phyloP scores from a whole-genome alignment of 2,329 filamentous ascomycete species.

The Colletotrichum orchidophilum region DNA sequence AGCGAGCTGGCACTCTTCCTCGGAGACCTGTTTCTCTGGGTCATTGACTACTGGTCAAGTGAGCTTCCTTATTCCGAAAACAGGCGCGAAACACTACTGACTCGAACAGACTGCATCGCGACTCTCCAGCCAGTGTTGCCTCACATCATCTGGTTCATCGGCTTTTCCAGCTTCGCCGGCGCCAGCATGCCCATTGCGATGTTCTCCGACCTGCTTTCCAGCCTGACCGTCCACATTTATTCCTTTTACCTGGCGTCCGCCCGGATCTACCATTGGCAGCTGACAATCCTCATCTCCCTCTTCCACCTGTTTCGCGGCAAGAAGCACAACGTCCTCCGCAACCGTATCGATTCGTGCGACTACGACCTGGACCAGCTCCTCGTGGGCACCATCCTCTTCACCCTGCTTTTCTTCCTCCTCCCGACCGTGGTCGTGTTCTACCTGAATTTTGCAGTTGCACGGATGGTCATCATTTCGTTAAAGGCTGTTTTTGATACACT shows the following conservation, averaged over 20 bases:
- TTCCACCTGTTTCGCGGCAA: conserved; percentile 98
- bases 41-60: conserved; percentile 98
- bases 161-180: conserved; percentile 93
- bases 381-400: conserved; percentile 96
- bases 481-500: conserved; percentile 93
- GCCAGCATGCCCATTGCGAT: conserved; percentile 97
- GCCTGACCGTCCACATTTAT: conserved; percentile 95
- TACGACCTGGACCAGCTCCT: conserved; percentile 98
- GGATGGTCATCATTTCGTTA: conserved; percentile 93
- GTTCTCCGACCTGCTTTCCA: conserved; percentile 91
- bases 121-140: conserved; percentile 84
- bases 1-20: conserved; percentile 93
- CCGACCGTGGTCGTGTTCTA: conserved; percentile 98
- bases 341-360: conserved; percentile 98
- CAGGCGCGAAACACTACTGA: conserved; percentile 35
- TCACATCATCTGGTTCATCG: conserved; percentile 88
- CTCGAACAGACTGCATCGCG: conserved; percentile 73
- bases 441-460: conserved; percentile 90
- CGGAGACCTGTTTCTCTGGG: conserved; percentile 96
- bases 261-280: conserved; percentile 98
- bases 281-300: conserved; percentile 95
- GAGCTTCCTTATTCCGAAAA: conserved; percentile 44
- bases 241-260: conserved; percentile 97
- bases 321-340: conserved; percentile 95
- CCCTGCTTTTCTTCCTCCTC: conserved; percentile 90